A percentile compares a stretch with the other conserved stretches of the same genome.
Conservation (phyloP, 2,329 filamentous ascomycete species). For the Fusarium coffeatum region DNA sequence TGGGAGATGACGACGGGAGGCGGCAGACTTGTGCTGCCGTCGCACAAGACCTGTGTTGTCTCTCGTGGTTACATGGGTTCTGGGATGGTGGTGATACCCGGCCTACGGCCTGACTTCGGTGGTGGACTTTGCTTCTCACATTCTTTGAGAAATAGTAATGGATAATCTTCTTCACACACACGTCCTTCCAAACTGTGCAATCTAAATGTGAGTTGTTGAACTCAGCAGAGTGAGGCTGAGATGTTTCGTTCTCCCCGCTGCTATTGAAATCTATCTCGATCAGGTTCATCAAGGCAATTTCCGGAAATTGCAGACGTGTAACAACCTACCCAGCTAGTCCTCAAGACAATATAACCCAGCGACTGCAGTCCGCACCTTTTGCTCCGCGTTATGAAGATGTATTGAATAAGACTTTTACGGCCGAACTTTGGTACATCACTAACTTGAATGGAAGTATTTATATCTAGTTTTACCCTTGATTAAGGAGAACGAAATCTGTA, state of each 20-base stretch:
- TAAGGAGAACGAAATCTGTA: background rate
- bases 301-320: background rate
- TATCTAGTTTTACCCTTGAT: background rate
- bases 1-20: slow-evolving; percentile 25
- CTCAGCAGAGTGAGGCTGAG: background rate
- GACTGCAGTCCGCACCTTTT: background rate
- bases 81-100: slow-evolving; percentile 43
- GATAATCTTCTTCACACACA: slow-evolving; percentile 42
- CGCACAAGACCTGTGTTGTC: slow-evolving; percentile 5
- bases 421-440: background rate
- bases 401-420: background rate
- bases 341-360: background rate
- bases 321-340: background rate
- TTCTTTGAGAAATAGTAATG: slow-evolving; percentile 49
- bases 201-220: background rate
- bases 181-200: background rate
- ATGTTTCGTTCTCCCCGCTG: background rate
- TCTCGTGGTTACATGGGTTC: slow-evolving; percentile 34
- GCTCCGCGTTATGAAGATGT: background rate
- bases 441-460: no score
- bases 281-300: background rate
- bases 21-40: slow-evolving; percentile 22
- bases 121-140: slow-evolving; percentile 48
- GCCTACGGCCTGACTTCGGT: slow-evolving; percentile 39
- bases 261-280: background rate